Evolutionary conservation across 176 grass and related monocot species (phyloP), one percentile per base, ranked within the genome.

Genomic region (Saccharum officinarum): DNA sequence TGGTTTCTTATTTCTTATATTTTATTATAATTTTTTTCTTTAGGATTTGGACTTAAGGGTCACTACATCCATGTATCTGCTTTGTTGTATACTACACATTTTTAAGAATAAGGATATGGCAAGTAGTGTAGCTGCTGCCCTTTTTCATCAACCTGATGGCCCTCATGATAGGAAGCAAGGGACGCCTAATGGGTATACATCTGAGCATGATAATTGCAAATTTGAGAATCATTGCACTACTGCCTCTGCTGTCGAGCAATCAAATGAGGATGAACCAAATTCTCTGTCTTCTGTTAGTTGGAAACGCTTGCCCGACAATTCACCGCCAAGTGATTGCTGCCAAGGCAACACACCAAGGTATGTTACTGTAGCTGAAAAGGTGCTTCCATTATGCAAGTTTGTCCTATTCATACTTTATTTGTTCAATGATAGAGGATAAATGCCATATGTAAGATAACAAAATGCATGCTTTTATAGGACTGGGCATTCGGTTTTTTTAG

Each of bases 71-170:
- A 88, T 99, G 77, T 96, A 91, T 84, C 78, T 99, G 64, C 94
- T 99, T 78, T 99, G 92, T 69, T 97, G 94, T 84, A 94, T 99
- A 81, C 89, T 99, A 33, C 97, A 99, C 71, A 94, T 97, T 81
- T 99, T 99, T 83, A 99, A 99, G 79, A 94, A 86, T 84, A 99
- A 97, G 73, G 97, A 99, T 82, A 87, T 99, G 88, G 88, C 94
- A 26, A 97, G 90, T 89, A 86, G 76, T 70, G 86, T 97, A 83
- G 90, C 94, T 22, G 90, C 97, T 61, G 81, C 94, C 70, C 90
- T 99, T 84, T 99, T 99, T 71, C 92, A 89, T 92, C 94, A 86
- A 76, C 47, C 86, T 17, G 84, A 96, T 67, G 71, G 67, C 78
- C 57, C n/a, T 61, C 71, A 88, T 87, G 73, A 77, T 71, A 80